A percentile compares a stretch with the other conserved stretches of the same genome.
Conservation (phyloP, 2,329 filamentous ascomycete species). For the Clathrospora elynae region DNA sequence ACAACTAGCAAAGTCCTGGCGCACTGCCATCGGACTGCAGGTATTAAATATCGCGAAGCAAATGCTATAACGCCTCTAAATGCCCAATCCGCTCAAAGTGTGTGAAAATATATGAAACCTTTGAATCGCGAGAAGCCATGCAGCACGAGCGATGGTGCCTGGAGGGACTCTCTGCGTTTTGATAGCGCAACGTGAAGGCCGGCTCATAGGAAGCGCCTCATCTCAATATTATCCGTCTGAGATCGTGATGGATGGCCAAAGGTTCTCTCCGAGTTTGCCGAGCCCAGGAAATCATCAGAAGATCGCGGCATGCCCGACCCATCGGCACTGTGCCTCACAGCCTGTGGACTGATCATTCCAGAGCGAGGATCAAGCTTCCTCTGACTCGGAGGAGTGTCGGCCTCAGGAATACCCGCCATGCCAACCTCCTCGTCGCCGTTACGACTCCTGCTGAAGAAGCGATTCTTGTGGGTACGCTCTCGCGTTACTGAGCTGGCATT, state of each 20-base stretch:
- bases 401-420: slow-evolving; percentile 55
- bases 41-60: background rate
- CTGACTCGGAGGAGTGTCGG: slow-evolving; percentile 22
- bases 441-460: slow-evolving; percentile 62
- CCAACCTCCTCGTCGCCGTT: slow-evolving; percentile 52
- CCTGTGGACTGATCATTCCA: slow-evolving; percentile 39
- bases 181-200: no score
- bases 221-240: slow-evolving; percentile 42
- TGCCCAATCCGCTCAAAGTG: background rate
- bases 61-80: background rate
- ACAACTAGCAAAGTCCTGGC: no score
- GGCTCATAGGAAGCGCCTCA: slow-evolving; percentile 35
- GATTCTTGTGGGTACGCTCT: slow-evolving; percentile 59
- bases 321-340: slow-evolving; percentile 35
- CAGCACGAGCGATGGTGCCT: no score
- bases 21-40: background rate
- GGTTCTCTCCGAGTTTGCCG: slow-evolving; percentile 27
- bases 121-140: no score
- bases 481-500: slow-evolving; percentile 39
- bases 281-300: slow-evolving; percentile 34
- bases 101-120: background rate
- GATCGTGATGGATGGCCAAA: slow-evolving; percentile 32
- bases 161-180: no score
- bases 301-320: slow-evolving; percentile 21
- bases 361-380: slow-evolving; percentile 47